phyloP scores from a whole-genome alignment of 768 basidiomycete genomes.

The Leccinum rimulosum region DNA sequence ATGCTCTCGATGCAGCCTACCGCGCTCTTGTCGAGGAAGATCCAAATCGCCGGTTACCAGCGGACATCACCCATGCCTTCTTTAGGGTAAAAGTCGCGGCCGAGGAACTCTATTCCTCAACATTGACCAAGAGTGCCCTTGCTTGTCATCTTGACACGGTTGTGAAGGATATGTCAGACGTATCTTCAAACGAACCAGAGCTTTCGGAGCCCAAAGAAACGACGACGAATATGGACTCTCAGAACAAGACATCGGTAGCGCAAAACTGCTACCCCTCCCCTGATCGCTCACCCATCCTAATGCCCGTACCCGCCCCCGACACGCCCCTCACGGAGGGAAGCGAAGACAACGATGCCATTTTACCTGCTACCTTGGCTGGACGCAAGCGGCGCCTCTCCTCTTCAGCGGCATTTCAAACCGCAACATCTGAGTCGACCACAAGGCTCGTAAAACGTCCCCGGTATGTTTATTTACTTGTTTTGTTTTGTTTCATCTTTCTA shows the following conservation, averaged over 20 bases:
- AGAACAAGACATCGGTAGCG: background rate
- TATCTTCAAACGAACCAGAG: background rate
- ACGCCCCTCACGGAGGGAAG: background rate
- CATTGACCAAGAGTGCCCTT: conserved; percentile 26
- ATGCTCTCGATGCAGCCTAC: conserved; percentile 26
- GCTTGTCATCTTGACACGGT: conserved; percentile 28
- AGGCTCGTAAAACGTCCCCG: background rate
- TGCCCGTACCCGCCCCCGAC: background rate
- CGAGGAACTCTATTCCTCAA: conserved; percentile 28
- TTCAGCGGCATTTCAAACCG: background rate
- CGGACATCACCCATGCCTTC: conserved; percentile 22
- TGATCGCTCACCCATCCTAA: background rate
- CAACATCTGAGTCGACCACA: background rate
- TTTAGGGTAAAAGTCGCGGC: conserved; percentile 27
- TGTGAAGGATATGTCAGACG: conserved; percentile 19
- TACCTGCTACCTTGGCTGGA: background rate
- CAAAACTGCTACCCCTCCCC: background rate
- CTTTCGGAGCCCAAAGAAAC: background rate
- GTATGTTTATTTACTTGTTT: background rate
- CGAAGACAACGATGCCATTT: background rate
- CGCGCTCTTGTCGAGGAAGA: conserved; percentile 21
- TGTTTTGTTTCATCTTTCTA: background rate
- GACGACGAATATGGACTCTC: background rate
- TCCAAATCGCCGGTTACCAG: background rate
- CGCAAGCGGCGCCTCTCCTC: background rate